Percentiles rank a stretch among this genome's conserved stretches.
phyloP scores from a whole-genome alignment of 192 early-diverging fungal genomes.

The Linnemannia hyalina region DNA sequence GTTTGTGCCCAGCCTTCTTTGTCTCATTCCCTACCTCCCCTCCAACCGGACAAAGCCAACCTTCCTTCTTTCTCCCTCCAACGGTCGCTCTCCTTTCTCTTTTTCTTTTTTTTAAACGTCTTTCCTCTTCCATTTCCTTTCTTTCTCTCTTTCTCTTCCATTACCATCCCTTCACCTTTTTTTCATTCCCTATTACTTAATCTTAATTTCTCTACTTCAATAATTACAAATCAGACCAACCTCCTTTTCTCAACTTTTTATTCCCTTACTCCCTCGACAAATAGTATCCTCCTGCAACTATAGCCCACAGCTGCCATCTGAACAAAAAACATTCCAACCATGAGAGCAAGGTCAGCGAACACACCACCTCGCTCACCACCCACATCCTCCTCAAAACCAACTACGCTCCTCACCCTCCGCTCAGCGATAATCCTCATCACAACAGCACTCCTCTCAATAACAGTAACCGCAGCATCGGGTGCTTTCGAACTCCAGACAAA shows the following conservation, averaged over 20 bases:
- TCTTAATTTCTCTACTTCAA: not conserved
- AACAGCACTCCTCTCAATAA: not conserved
- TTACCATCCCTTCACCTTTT: not conserved
- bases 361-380: not conserved
- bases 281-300: not conserved
- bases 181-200: not conserved
- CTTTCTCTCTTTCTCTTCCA: not conserved
- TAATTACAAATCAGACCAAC: not conserved
- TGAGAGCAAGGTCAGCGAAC: not conserved
- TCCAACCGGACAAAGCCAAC: no score
- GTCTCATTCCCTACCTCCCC: no score
- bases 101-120: not conserved
- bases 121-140: not conserved
- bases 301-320: no score
- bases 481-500: constrained; percentile 48
- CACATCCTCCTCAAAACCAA: not conserved
- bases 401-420: not conserved
- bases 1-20: not conserved
- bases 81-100: not conserved
- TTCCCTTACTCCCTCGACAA: not conserved
- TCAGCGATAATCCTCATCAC: not conserved
- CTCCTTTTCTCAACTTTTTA: not conserved
- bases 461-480: not conserved
- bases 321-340: not conserved
- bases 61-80: not conserved